A percentile compares a stretch with the other conserved stretches of the same genome.
These are phyloP conservation scores for Sphagnum contortum DNA, from an alignment of 225 moss, liverwort and hornwort species.

Conservation along the genomic window DNA sequence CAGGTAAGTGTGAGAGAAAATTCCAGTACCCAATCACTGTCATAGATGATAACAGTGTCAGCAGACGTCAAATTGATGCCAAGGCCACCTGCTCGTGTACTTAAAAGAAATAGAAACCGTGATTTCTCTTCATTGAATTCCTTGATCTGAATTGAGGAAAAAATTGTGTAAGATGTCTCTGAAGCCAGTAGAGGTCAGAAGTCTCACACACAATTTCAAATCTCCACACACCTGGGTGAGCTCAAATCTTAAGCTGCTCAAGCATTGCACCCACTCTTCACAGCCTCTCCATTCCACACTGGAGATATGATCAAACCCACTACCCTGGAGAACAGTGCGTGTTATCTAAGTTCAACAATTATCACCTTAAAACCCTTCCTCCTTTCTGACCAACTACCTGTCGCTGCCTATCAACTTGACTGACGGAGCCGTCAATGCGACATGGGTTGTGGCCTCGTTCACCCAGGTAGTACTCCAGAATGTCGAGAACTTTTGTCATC, in stretches of 20 bases:
- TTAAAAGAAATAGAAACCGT: slow-evolving; percentile 66
- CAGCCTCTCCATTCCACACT: too few species aligned
- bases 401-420: slow-evolving; percentile 50
- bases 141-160: slow-evolving; percentile 54
- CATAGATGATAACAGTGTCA: slow-evolving; percentile 84
- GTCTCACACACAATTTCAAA: not conserved
- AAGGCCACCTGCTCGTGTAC: slow-evolving; percentile 96
- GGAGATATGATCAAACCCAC: too few species aligned
- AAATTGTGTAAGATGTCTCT: not conserved
- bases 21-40: slow-evolving; percentile 80
- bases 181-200: not conserved
- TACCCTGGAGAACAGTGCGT: too few species aligned
- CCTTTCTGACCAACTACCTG: slow-evolving; percentile 29
- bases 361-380: too few species aligned
- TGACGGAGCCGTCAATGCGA: slow-evolving; percentile 75
- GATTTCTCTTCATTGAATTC: slow-evolving; percentile 61
- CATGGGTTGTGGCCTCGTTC: slow-evolving; percentile 70
- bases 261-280: too few species aligned
- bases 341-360: too few species aligned
- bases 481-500: slow-evolving; percentile 82
- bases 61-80: slow-evolving; percentile 93
- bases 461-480: slow-evolving; percentile 72
- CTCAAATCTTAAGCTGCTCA: too few species aligned
- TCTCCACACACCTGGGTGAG: too few species aligned
- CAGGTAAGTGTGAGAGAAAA: too few species aligned